Evolutionary conservation across 2,329 filamentous ascomycete genomes (phyloP), one percentile per base, ranked within the genome.

Genomic region (Tolypocladium capitatum): DNA sequence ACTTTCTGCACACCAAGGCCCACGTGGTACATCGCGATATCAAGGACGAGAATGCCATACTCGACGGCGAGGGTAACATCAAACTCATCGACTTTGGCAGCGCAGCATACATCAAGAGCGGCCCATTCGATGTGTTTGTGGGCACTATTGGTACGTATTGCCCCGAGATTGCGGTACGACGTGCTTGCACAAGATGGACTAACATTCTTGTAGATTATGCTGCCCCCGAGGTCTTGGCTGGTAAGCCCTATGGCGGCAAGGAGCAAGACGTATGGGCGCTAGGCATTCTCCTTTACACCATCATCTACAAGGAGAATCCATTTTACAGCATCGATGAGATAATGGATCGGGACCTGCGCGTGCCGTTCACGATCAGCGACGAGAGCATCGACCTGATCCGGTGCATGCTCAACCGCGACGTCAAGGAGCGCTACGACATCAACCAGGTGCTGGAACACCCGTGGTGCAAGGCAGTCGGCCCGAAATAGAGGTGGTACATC

Each of bases 261-360:
- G 91, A 95, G 64, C 92, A 98, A 71, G 92, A 98, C 61, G 89
- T 98, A 30, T 98, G 92, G 92, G 92, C 92, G 1, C 76, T 98
- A 16, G 92, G 92, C 24, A 97, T 98, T 59, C 76, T 98, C 27
- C 79, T 98, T 14, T 98, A 98, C 71, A 98, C 92, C 28, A 96
- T 98, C 60, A 85, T 97, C 60, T 98, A 98, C 76, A 98, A 97
- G 69, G 92, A 98, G 69, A 98, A 98, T 61, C 91, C 92, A 1
- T 98, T 96, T 66, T 97, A 97, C 75, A 94, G 86, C 66, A 92
- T 97, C 59, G 92, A 98, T 65, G 92, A 98, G 72, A 98, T 98
- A 60, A 94, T 97, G 79, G 92, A 98, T 63, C 90, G 91, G 60
- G 91, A 96, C 57, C 72, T 98, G 50, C 80, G 92, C 43, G 83